Evolutionary conservation across 2,329 filamentous ascomycete species (phyloP), one percentile per base, ranked within the genome.

Genomic region (Xenosphaeropsis pyriputrescens): DNA sequence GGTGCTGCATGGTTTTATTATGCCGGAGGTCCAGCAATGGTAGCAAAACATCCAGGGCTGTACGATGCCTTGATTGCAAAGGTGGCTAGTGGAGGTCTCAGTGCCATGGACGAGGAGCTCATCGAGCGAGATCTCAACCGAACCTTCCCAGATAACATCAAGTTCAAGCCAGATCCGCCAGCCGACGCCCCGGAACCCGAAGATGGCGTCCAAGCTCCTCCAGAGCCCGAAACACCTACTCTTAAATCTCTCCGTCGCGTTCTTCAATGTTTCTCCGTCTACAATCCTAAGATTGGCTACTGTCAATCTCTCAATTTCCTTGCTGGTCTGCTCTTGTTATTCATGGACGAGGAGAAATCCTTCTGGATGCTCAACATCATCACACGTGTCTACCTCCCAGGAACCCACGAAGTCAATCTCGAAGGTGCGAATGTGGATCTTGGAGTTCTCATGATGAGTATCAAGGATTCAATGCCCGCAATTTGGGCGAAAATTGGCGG

Each of bases 1-100:
- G 89, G 89, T n/a, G 81, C 84, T 5, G 89, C 89, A 34, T 96
- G 89, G 89, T 96, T 93, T 57, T 95, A 83, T 62, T 96, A 95
- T 55, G 85, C 86, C 9, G 85, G 85, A 15, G 89, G 89, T 1
- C 85, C 85, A 17, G 75, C 78, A 34, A 80, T 85, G 46, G 57
- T 94, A 42, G 72, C 75, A 37, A 79, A 84, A 51, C 73, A 93
- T 48, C 70, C 75, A 5, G 84, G 84, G 1, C 63, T 89, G 13
- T 96, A 95, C 54, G 70, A 76, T 37, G 68, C 75, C 37, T 64
- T 91, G 22, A 63, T 70, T 39, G 67, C 72, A 42, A 62, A 65
- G 43, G 75, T 83, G 26, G 79, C 81, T 51, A 65, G 72, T 0
- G 70, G 65, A 13, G 62, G 64, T 39, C 63, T 79, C n/a, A 74